Conservation (phyloP, 2,329 filamentous ascomycete genomes). For the Aspergillus puulaauensis region DNA sequence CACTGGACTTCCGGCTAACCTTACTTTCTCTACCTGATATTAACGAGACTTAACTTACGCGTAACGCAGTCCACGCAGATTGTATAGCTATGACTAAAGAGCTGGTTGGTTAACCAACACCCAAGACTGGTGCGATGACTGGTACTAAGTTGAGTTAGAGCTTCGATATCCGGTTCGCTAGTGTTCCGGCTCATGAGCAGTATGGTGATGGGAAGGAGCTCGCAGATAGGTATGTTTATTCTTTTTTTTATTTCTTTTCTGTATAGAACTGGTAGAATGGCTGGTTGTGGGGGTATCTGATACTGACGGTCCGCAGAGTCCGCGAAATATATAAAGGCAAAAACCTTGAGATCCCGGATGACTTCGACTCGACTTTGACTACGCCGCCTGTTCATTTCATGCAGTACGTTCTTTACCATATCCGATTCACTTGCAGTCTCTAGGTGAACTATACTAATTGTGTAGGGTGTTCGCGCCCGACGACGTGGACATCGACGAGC, state of each 20-base stretch:
- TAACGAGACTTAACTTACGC: neutral
- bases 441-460: neutral
- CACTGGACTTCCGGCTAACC: neutral
- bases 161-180: conserved; percentile 9
- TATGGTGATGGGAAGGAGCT: conserved; percentile 7
- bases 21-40: neutral
- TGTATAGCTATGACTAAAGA: neutral
- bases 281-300: too few relatives aligned
- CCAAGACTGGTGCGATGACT: neutral
- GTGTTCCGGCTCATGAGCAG: conserved; percentile 1
- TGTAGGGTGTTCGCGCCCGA: conserved; percentile 9
- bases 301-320: neutral
- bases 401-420: conserved; percentile 9
- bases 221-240: neutral
- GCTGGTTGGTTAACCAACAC: neutral
- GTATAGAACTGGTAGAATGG: too few relatives aligned
- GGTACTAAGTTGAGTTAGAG: neutral
- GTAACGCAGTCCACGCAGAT: neutral
- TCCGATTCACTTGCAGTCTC: neutral
- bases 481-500: conserved; percentile 3
- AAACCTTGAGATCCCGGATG: conserved; percentile 16
- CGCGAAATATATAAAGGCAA: conserved; percentile 13
- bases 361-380: conserved; percentile 20
- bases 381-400: conserved; percentile 21
- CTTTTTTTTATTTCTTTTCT: neutral